A percentile compares a stretch with the other conserved stretches of the same genome.
Evolutionary conservation across 1,284 basidiomycete genomes (phyloP).

Genomic region (Mycosarcoma mackinlayi): DNA sequence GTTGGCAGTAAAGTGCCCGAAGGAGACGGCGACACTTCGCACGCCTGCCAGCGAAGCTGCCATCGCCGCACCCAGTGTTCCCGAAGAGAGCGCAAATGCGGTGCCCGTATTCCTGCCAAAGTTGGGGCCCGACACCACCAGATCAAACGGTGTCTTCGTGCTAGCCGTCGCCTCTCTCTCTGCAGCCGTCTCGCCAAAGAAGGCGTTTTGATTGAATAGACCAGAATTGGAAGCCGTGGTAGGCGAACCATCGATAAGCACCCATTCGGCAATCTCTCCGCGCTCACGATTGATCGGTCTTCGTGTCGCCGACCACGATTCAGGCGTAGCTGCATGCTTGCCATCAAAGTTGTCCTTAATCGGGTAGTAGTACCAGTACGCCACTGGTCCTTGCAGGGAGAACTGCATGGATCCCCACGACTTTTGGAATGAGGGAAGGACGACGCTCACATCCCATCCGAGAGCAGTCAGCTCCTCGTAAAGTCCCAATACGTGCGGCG

Average conservation of each 20-base stretch:
- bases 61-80: conserved; percentile 65
- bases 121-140: conserved; percentile 67
- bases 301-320: conserved; percentile 59
- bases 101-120: conserved; percentile 66
- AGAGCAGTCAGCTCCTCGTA: conserved; percentile 48
- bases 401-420: conserved; percentile 64
- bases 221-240: conserved; percentile 65
- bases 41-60: conserved; percentile 59
- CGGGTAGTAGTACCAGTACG: conserved; percentile 68
- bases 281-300: conserved; percentile 48
- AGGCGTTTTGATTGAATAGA: conserved; percentile 54
- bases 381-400: conserved; percentile 46
- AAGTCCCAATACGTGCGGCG: conserved; percentile 63
- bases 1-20: conserved; percentile 57
- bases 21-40: conserved; percentile 58
- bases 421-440: conserved; percentile 61
- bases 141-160: conserved; percentile 45
- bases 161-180: conserved; percentile 21
- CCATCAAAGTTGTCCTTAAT: conserved; percentile 54
- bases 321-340: conserved; percentile 35
- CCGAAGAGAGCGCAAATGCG: conserved; percentile 63
- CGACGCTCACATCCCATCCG: conserved; percentile 64
- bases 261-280: conserved; percentile 64
- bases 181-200: conserved; percentile 33
- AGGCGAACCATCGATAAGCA: conserved; percentile 64